These are phyloP conservation scores for Penicillium sp. DNA, from an alignment of 2,329 filamentous ascomycete species.

Conservation along the genomic window DNA sequence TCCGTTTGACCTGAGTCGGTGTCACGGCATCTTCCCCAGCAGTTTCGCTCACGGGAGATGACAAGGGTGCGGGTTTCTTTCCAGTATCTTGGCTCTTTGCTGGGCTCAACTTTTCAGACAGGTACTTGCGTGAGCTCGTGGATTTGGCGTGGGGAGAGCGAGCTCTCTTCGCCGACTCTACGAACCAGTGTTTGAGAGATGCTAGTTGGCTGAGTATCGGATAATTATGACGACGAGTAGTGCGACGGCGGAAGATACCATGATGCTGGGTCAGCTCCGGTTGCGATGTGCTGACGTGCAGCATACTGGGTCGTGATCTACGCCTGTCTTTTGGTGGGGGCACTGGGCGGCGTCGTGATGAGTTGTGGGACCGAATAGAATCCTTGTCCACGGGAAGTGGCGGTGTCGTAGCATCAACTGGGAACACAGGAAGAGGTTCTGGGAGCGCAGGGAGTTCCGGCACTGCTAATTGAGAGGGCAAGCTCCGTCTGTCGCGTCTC, in stretches of 20 bases:
- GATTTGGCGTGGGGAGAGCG: conserved; percentile 51
- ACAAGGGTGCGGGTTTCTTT: conserved; percentile 26
- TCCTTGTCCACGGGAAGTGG: conserved; percentile 67
- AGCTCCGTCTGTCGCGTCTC: conserved; percentile 70
- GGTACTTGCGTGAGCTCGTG: conserved; percentile 37
- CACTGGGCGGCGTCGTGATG: conserved; percentile 70
- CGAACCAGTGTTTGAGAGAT: conserved; percentile 68
- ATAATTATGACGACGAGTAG: conserved; percentile 56
- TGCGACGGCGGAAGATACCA: conserved; percentile 53
- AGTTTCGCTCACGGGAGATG: conserved; percentile 23
- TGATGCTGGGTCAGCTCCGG: conserved; percentile 58
- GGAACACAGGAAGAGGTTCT: conserved; percentile 50
- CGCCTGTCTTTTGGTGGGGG: conserved; percentile 85
- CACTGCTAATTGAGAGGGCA: conserved; percentile 59
- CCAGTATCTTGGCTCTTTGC: conserved; percentile 37
- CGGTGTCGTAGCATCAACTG: conserved; percentile 43
- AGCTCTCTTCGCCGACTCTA: conserved; percentile 62
- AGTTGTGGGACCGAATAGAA: conserved; percentile 69
- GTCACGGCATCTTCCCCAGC: conserved; percentile 31
- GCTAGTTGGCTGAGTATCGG: conserved; percentile 64
- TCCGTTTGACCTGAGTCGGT: conserved; percentile 40
- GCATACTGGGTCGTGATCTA: conserved; percentile 73
- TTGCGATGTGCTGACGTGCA: conserved; percentile 75
- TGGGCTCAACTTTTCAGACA: conserved; percentile 39
- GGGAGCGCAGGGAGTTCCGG: conserved; percentile 74